A percentile compares a stretch with the other conserved stretches of the same genome.
Conservation (phyloP, 78 protist genomes). For the Polysphondylium violaceum region DNA sequence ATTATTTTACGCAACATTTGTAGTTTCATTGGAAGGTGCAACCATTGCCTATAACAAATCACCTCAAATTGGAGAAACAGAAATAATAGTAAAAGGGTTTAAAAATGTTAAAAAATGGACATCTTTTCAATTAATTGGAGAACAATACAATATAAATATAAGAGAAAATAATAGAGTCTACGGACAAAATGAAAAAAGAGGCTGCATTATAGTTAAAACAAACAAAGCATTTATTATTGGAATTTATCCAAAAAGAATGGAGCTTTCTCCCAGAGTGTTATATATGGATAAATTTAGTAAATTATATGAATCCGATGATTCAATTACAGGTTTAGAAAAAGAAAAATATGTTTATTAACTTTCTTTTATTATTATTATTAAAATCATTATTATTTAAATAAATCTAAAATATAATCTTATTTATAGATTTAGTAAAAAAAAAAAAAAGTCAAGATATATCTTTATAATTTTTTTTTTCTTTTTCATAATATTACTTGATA, state of each 20-base stretch:
- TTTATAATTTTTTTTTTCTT: background rate
- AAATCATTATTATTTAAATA: background rate
- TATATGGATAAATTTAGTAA: conserved; percentile 42
- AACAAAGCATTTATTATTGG: conserved; percentile 62
- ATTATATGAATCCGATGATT: conserved; percentile 19
- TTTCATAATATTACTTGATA: background rate
- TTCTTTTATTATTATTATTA: background rate
- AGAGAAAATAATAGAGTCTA: background rate
- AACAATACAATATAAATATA: conserved; percentile 20
- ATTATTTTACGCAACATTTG: conserved; percentile 23
- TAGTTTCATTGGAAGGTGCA: conserved; percentile 41
- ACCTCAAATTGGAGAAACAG: conserved; percentile 43
- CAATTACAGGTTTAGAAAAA: background rate
- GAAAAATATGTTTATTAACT: conserved; percentile 29
- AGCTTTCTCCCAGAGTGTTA: conserved; percentile 26
- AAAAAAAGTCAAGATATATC: background rate
- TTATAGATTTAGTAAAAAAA: background rate
- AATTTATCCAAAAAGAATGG: conserved; percentile 44
- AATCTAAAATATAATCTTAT: background rate
- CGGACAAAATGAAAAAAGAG: conserved; percentile 37
- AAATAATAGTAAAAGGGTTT: conserved; percentile 13
- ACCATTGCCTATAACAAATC: conserved; percentile 51
- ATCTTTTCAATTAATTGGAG: conserved; percentile 20
- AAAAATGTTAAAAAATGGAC: conserved; percentile 24
- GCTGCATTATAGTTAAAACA: conserved; percentile 23